These are phyloP conservation scores for Nicotiana sylvestris DNA, from an alignment of 257 asterid species.

Conservation along the genomic window DNA sequence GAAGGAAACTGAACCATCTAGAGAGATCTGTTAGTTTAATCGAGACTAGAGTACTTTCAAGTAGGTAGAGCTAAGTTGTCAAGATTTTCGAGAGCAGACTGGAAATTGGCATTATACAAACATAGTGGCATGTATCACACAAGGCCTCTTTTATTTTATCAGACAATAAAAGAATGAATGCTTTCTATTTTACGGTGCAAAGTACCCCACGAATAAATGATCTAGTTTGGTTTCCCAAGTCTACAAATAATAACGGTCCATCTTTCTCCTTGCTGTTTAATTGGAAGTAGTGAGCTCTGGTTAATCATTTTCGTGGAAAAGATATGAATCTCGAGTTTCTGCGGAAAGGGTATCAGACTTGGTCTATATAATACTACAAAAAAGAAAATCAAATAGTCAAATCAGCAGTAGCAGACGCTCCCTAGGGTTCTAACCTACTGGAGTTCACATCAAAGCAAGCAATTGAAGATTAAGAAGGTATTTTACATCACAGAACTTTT, in stretches of 20 bases:
- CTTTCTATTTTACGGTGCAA: background rate
- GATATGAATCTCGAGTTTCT: background rate
- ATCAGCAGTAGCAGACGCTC: background rate
- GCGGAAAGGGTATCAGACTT: background rate
- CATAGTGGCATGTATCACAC: background rate
- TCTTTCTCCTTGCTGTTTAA: background rate
- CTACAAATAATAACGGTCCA: background rate
- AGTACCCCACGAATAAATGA: background rate
- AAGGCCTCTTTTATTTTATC: background rate
- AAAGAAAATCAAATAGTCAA: background rate
- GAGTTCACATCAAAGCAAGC: background rate
- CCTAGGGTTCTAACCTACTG: background rate
- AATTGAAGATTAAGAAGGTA: background rate
- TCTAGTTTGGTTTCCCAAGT: background rate
- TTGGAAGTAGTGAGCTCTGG: background rate
- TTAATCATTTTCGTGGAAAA: background rate
- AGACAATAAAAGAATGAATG: background rate
- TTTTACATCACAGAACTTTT: background rate
- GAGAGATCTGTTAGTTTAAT: background rate
- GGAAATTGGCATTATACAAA: background rate
- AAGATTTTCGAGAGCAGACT: background rate
- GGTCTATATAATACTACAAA: background rate
- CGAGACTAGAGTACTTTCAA: background rate
- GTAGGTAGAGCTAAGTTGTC: background rate
- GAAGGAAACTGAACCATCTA: background rate